Evolutionary conservation across 306 rosid genomes (phyloP), one percentile per base, ranked within the genome.

Genomic region (Rosa chinensis): DNA sequence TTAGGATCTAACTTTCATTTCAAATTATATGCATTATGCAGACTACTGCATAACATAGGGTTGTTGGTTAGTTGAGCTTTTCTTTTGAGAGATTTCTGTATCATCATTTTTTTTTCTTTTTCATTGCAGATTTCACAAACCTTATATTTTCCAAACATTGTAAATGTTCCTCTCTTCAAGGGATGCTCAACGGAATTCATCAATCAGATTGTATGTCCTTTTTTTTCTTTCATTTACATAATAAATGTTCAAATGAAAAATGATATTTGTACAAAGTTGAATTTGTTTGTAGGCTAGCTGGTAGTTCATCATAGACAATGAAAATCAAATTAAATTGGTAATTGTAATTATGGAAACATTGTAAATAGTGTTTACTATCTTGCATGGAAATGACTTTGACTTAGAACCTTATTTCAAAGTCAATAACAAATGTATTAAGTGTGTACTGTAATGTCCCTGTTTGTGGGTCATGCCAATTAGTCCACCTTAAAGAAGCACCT

Each of bases 141-240:
- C 21, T 84, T 95, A 77, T 95, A 95, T 84, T 80, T 86, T 86
- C 86, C 96, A 16, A 83, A 66, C 74, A 64, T 95, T 55, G 83
- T 84, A 81, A 83, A 88, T 7, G 97, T 92, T 77, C 28, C 89
- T 74, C 90, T 95, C 44, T 93, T 95, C 79, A 88, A 75, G 78
- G 95, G 87, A 50, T 95, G 99, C 84, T 89, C 97, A 43, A 66
- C 87, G 28, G 99, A 95, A 84, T 95, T 95, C 87, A 87, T 95
- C 92, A 91, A 91, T 82, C 99, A 95, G 84, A 93, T 95, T 17
- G 99, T 95, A 81, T 88, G 97, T 78, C 70, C 70, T 37, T 63
- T 21, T 20, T 61, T 75, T 37, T 20, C 66, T 71, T 49, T 69
- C 39, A 16, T 68, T 13, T 52, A 14, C 66, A 39, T 5, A 18